Evolutionary conservation across 192 early-diverging fungal genomes (phyloP).

Genomic region (Coemansia sp.): DNA sequence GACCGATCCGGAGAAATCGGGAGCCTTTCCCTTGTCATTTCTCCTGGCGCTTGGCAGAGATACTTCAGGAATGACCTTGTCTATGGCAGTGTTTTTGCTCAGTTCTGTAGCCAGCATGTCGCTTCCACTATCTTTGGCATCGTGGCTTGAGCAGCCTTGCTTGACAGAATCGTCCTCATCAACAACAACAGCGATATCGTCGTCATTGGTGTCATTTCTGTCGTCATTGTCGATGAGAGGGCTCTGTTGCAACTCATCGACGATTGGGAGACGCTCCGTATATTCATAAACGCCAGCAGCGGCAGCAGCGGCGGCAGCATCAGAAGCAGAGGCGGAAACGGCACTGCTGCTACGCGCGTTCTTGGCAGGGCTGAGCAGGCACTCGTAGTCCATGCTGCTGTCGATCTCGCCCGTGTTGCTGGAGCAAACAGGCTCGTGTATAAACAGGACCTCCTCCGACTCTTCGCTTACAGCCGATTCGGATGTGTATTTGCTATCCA

Average conservation of each 20-base stretch:
- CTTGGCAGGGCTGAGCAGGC: constrained; percentile 34
- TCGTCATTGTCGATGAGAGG: not conserved
- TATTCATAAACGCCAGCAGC: not conserved
- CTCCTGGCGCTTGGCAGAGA: constrained; percentile 3
- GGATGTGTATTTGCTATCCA: not conserved
- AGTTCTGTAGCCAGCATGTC: no score
- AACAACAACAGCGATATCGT: not conserved
- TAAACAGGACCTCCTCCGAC: constrained; percentile 1
- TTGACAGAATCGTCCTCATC: not conserved
- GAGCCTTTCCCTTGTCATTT: constrained; percentile 39
- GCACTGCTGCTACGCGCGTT: not conserved
- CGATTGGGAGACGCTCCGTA: not conserved
- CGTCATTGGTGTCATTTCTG: not conserved
- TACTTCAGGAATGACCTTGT: not conserved
- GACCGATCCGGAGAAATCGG: constrained; percentile 11
- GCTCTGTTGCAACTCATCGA: not conserved
- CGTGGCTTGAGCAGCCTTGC: not conserved
- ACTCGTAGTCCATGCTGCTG: constrained; percentile 28
- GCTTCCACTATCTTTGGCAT: not conserved
- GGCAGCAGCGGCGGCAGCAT: no score
- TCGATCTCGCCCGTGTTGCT: not conserved
- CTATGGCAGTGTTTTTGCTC: not conserved
- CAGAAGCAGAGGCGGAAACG: no score
- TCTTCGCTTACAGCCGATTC: not conserved
- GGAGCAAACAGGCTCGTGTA: constrained; percentile 8